These are phyloP conservation scores for Mycosphaerella sp. DNA, from an alignment of 2,329 filamentous ascomycete genomes.

Conservation along the genomic window DNA sequence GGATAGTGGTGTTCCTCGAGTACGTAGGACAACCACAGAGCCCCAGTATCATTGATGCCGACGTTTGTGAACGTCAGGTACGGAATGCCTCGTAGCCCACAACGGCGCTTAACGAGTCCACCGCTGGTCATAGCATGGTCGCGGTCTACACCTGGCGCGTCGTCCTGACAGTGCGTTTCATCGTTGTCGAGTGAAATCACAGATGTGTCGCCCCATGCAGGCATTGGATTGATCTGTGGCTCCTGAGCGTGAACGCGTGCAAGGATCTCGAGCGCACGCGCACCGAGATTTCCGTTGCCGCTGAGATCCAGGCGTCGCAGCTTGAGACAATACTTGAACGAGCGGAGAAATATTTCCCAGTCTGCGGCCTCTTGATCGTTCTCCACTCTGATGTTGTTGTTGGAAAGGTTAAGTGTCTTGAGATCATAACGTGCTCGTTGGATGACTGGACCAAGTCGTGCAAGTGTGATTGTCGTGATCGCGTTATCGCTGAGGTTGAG, in stretches of 20 bases:
- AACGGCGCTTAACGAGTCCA: slow-evolving; percentile 22
- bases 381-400: slow-evolving; percentile 41
- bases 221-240: slow-evolving; percentile 29
- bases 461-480: slow-evolving; percentile 40
- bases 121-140: slow-evolving; percentile 19
- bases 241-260: slow-evolving; percentile 38
- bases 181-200: slow-evolving; percentile 25
- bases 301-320: slow-evolving; percentile 44
- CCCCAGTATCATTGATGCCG: slow-evolving; percentile 35
- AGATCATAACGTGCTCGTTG: slow-evolving; percentile 40
- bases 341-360: slow-evolving; percentile 42
- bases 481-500: slow-evolving; percentile 43
- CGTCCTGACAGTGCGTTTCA: slow-evolving; percentile 7
- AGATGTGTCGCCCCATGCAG: slow-evolving; percentile 22
- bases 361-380: slow-evolving; percentile 34
- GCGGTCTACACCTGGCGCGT: not conserved
- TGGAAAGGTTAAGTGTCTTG: slow-evolving; percentile 43
- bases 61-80: slow-evolving; percentile 36
- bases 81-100: slow-evolving; percentile 38
- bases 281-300: slow-evolving; percentile 39
- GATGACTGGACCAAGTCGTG: slow-evolving; percentile 39
- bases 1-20: slow-evolving; percentile 38
- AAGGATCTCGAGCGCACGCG: slow-evolving; percentile 43
- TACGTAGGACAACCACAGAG: slow-evolving; percentile 39
- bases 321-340: slow-evolving; percentile 40